Base-by-base conservation (phyloP, 140 eudicot species). In the Anethum foeniculum region DNA sequence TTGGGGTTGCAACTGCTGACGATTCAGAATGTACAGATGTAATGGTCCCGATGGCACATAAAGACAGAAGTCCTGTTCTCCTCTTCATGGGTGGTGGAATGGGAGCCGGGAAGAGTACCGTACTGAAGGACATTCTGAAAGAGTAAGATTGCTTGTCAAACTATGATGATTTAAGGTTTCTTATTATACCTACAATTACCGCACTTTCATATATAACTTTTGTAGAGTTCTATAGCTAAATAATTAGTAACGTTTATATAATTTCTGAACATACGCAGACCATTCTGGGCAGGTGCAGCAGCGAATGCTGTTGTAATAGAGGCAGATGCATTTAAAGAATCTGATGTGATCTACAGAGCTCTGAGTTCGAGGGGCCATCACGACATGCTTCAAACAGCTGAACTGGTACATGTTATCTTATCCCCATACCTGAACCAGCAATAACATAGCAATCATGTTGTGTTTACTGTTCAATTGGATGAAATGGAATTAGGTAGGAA, bases 61-160 rank as follows among this genome's bases (percentile, higher is more conserved):
- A 90, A 81, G 98, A 95, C 75, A 85, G 99, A 88, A 95, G 99
- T 69, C 98, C 99, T 0, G 97, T 95, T 43, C 98, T 95, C 43
- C 96, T 95, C 78, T 84, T 95, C 85, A 95, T 95, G 99, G 99
- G 99, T 28, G 99, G 99, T 30, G 99, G 99, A 18, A 95, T 93
- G 99, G 99, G 99, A 71, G 99, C 98, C 10, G 99, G 99, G 76
- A 95, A 95, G 81, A 95, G 98, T 80, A 95, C 98, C 34, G 99
- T 89, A 86, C 98, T 93, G 11, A 95, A 95, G 69, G 99, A 95
- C 84, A 88, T 95, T 78, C 89, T 95, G 39, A 90, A 93, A 85
- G 99, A 95, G 99, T 95, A 89, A 83, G 96, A 80, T 27, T 41
- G 2, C 47, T 39, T 23, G 21, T 27, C 19, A 60, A 54, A 28